These are phyloP conservation scores for Wickerhamiella infanticola DNA, from an alignment of 1,139 yeast species.

Conservation along the genomic window DNA sequence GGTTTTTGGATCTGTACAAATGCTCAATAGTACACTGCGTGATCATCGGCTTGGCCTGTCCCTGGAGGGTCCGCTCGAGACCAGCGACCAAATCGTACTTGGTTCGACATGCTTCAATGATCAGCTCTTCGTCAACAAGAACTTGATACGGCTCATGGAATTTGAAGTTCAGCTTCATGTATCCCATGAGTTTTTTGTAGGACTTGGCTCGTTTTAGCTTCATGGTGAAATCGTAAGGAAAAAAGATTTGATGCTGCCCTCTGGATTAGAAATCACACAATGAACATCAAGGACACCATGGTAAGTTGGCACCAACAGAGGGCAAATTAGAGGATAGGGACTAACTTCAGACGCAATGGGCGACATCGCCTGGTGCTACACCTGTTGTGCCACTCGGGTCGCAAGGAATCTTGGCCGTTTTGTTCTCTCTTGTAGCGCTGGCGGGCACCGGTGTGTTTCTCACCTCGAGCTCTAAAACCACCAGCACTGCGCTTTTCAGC, in stretches of 20 bases:
- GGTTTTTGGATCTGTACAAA: conserved; percentile 54
- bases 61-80: conserved; percentile 67
- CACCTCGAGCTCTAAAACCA: conserved; percentile 16
- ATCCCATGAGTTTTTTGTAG: conserved; percentile 81
- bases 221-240: conserved; percentile 32
- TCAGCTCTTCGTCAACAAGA: conserved; percentile 64
- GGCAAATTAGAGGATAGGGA: too few relatives aligned
- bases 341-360: not conserved
- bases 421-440: conserved; percentile 12
- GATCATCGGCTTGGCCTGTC: conserved; percentile 79
- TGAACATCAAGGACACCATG: not conserved
- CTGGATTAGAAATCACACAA: not conserved
- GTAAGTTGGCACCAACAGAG: not conserved
- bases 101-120: conserved; percentile 46
- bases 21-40: conserved; percentile 93
- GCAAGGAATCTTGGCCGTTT: conserved; percentile 11
- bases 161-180: conserved; percentile 69
- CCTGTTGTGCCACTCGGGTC: conserved; percentile 10
- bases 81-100: conserved; percentile 65
- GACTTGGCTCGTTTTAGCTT: conserved; percentile 93
- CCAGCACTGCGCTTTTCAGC: conserved; percentile 14
- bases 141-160: conserved; percentile 92
- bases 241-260: not conserved
- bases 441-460: conserved; percentile 15
- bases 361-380: conserved; percentile 7